Evolutionary conservation across 805 yeast species (phyloP).

Genomic region (Ogataea nonfermentans): DNA sequence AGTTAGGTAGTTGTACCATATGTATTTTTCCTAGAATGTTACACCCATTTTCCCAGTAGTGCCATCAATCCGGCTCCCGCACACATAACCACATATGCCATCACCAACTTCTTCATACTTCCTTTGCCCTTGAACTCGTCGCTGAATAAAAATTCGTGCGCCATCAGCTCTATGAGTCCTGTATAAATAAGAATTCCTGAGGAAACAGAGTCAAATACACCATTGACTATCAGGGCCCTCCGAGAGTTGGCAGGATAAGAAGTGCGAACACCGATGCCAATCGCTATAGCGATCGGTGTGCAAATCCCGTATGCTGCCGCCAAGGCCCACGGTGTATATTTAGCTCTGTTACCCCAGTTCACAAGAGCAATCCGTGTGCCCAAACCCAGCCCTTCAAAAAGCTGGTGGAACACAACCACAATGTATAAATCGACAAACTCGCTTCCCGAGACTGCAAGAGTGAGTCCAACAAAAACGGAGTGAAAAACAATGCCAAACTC

Average conservation of each 20-base stretch:
- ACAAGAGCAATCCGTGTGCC: conserved; percentile 72
- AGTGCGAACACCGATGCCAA: conserved; percentile 73
- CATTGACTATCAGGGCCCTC: conserved; percentile 61
- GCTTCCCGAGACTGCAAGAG: conserved; percentile 74
- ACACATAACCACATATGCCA: conserved; percentile 53
- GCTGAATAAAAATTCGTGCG: conserved; percentile 66
- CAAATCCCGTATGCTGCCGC: conserved; percentile 51
- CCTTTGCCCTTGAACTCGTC: conserved; percentile 62
- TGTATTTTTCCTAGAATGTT: conserved; percentile 16
- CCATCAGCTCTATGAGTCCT: conserved; percentile 76
- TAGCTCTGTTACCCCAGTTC: conserved; percentile 41
- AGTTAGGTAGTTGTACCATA: conserved; percentile 20
- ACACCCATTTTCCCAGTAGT: conserved; percentile 72
- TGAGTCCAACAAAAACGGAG: conserved; percentile 76
- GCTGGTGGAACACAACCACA: conserved; percentile 72
- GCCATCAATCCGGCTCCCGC: conserved; percentile 79
- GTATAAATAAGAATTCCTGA: conserved; percentile 78
- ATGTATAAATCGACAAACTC: conserved; percentile 70
- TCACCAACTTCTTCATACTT: conserved; percentile 49
- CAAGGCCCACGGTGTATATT: conserved; percentile 57
- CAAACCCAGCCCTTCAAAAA: conserved; percentile 83
- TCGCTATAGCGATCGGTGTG: conserved; percentile 74
- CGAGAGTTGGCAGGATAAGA: conserved; percentile 59
- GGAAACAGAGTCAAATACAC: conserved; percentile 71
- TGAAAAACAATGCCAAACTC: conserved; percentile 84